A percentile compares a stretch with the other conserved stretches of the same genome.
Evolutionary conservation across 2,329 filamentous ascomycete genomes (phyloP).

Genomic region (Emmonsiellopsis sp.): DNA sequence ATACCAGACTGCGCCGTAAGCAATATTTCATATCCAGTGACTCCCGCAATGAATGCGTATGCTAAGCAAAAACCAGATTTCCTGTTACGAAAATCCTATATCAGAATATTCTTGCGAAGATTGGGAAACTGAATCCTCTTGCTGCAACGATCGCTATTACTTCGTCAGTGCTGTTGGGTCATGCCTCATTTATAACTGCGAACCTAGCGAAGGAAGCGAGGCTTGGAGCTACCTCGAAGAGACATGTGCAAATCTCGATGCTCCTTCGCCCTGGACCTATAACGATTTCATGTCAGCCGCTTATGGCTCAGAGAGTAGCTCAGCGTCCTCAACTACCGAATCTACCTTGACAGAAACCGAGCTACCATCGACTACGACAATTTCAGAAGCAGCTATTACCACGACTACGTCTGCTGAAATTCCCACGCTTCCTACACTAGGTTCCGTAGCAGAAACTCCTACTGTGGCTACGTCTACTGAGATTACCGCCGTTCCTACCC

Average conservation of each 20-base stretch:
- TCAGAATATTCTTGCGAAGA: not conserved
- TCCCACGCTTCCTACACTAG: not conserved
- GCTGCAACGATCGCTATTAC: not conserved
- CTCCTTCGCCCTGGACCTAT: not conserved
- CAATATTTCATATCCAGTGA: not conserved
- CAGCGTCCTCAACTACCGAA: not conserved
- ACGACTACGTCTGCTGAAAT: not conserved
- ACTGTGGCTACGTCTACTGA: not conserved
- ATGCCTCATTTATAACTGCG: not conserved
- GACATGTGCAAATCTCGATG: not conserved
- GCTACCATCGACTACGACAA: not conserved
- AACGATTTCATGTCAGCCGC: not conserved
- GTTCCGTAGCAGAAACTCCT: too few species aligned
- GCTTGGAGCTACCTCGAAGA: not conserved
- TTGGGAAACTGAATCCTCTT: not conserved
- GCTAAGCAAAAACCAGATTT: not conserved
- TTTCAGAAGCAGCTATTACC: not conserved
- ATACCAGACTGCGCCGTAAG: not conserved
- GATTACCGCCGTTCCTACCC: not conserved
- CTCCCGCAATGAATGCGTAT: not conserved
- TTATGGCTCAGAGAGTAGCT: not conserved
- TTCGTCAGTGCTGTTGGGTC: not conserved
- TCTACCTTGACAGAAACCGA: not conserved
- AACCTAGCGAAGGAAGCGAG: not conserved
- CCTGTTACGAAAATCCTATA: not conserved